Base-by-base conservation (phyloP, 202 grass and related monocot species). In the Brachypodium distachyon region DNA sequence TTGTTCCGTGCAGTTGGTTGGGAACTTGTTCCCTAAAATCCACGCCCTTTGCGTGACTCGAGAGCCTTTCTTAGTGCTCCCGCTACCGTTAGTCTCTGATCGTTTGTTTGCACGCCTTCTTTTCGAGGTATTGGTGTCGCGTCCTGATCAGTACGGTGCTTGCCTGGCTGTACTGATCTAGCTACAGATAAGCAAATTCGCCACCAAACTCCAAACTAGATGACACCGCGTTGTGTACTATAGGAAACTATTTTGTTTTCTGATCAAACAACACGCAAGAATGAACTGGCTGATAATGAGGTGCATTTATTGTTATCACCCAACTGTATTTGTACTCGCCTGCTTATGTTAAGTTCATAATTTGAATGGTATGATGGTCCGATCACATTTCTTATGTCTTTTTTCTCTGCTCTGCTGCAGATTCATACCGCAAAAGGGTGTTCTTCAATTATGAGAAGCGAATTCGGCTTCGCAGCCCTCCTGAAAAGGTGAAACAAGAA, bases 391-490 rank as follows among this genome's bases (percentile, higher is more conserved):
- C n/a, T n/a, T n/a, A 29, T 46, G 0, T 63, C 13, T 55, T 10
- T 51, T 71, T 67, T 21, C 39, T 47, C 18, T 52, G 44, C 60
- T 33, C 21, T 1, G 16, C 26, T 59, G 34, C 79, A 97, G 95
- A 97, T 25, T 93, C 91, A 5, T 94, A 88, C 77, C 91, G 95
- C 33, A 92, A 41, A 83, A 90, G 74, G 75, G 89, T 98, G 10
- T 98, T 98, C 69, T 98, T 98, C 16, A 98, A 98, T 47, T 98
- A 98, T 57, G 96, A 98, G 85, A 98, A 92, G 72, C 26, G 96
- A 70, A 92, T 98, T 39, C 89, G 96, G 61, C 70, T 94, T 48
- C 82, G 68, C 51, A 95, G 96, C 23, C 74, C 91, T 62, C 96
- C 96, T 56, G 96, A 95, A 87, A 98, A 98, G 91, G 96, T 98